These are phyloP conservation scores for Sporisorium graminicola DNA, from an alignment of 1,284 basidiomycete genomes.

Conservation along the genomic window DNA sequence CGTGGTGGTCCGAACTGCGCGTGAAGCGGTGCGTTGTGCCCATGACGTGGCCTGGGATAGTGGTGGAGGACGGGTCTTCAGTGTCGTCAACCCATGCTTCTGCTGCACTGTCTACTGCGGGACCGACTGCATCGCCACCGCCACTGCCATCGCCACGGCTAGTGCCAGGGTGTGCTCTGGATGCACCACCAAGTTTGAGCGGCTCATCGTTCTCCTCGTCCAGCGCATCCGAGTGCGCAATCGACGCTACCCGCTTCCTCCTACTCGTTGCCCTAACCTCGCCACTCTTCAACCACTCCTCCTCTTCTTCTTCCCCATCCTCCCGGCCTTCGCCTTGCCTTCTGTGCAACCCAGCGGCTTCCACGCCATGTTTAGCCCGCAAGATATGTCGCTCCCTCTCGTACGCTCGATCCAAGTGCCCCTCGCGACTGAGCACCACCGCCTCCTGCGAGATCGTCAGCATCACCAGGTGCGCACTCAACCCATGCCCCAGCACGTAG, in stretches of 20 bases:
- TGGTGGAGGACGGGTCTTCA: constrained; percentile 7
- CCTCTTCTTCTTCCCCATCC: constrained; percentile 28
- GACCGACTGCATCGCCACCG: not conserved
- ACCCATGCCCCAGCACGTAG: constrained; percentile 69
- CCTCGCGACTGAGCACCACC: constrained; percentile 65
- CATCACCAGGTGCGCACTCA: constrained; percentile 69
- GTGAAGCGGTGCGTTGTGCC: constrained; percentile 33
- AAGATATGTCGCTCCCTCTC: constrained; percentile 35
- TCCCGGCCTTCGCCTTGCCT: constrained; percentile 5
- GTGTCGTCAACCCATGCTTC: constrained; percentile 59
- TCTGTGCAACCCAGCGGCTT: no score
- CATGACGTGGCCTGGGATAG: constrained; percentile 50
- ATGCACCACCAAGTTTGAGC: constrained; percentile 11
- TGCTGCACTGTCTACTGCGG: not conserved
- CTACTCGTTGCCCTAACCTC: constrained; percentile 25
- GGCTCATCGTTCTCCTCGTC: constrained; percentile 39
- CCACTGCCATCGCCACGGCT: not conserved
- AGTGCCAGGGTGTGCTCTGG: no score
- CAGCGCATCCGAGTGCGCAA: constrained; percentile 21
- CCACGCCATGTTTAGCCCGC: no score
- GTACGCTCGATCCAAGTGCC: constrained; percentile 46
- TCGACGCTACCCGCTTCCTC: not conserved
- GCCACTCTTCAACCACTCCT: constrained; percentile 51
- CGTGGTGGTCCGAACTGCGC: not conserved
- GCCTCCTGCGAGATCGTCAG: constrained; percentile 70